These are phyloP conservation scores for Celoporthe dispersa DNA, from an alignment of 2,329 filamentous ascomycete genomes.

Conservation along the genomic window DNA sequence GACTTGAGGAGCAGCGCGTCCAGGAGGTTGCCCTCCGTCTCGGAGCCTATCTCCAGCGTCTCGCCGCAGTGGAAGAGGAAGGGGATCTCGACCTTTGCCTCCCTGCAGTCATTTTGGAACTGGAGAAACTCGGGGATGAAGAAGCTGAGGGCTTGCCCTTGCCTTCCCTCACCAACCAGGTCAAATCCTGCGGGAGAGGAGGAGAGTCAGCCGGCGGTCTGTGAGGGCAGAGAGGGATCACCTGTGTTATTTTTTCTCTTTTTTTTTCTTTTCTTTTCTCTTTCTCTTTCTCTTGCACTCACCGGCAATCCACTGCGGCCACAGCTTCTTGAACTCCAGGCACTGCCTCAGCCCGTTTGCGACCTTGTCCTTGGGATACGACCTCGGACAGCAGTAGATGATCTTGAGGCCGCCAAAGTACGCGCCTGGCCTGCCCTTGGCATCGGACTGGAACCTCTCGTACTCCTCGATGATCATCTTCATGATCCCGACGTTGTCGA, in stretches of 20 bases:
- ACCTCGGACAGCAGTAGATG: conserved; percentile 64
- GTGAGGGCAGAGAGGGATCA: no score
- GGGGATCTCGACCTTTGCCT: conserved; percentile 33
- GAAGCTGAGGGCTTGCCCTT: conserved; percentile 55
- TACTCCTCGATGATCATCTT: conserved; percentile 54
- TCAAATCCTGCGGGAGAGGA: conserved; percentile 52
- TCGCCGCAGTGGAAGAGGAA: conserved; percentile 61
- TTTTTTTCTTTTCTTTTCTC: no score
- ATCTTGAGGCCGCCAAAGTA: conserved; percentile 62
- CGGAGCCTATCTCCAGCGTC: conserved; percentile 68
- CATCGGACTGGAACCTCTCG: conserved; percentile 41
- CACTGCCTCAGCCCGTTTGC: conserved; percentile 55
- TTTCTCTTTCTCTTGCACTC: neutral
- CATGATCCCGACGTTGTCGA: conserved; percentile 57
- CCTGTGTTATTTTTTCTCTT: no score
- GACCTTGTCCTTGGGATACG: conserved; percentile 53
- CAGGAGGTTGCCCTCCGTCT: conserved; percentile 69
- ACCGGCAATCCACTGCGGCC: conserved; percentile 54
- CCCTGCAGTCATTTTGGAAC: conserved; percentile 52
- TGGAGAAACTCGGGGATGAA: conserved; percentile 53
- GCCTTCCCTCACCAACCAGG: conserved; percentile 62
- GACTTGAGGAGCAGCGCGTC: conserved; percentile 69
- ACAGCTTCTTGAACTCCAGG: conserved; percentile 56
- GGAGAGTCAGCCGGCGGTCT: neutral
- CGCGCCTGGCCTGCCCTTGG: conserved; percentile 16